Evolutionary conservation across 2,329 filamentous ascomycete species (phyloP).

Genomic region (Fonsecaea erecta): DNA sequence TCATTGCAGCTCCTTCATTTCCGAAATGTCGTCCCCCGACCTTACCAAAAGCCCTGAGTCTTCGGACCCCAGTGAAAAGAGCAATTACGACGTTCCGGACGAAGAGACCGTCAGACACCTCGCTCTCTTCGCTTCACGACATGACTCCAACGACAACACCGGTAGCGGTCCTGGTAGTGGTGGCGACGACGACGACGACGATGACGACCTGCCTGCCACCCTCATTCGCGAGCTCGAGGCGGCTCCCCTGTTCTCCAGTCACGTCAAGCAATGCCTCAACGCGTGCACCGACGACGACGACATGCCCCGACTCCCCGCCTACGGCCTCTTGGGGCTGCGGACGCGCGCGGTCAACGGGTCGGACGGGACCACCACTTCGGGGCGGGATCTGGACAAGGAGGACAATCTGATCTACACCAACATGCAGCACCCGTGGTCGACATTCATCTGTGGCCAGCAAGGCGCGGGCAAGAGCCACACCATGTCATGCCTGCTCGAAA

Average conservation of each 20-base stretch:
- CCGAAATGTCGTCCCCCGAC: neutral
- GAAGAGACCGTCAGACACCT: constrained; percentile 1
- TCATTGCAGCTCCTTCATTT: no score
- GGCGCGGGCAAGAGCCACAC: constrained; percentile 67
- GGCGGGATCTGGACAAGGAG: neutral
- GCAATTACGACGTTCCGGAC: neutral
- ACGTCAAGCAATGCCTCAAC: neutral
- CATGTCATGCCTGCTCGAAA: constrained; percentile 61
- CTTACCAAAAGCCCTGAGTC: neutral
- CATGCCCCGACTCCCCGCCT: constrained; percentile 26
- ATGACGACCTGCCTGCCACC: neutral
- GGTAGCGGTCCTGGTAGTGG: no score
- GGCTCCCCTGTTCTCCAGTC: constrained; percentile 2
- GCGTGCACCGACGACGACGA: neutral
- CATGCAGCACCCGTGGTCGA: constrained; percentile 59
- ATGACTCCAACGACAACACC: neutral
- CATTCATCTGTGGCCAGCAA: constrained; percentile 67
- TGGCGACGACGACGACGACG: no score
- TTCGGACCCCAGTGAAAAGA: neutral
- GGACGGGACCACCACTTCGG: neutral
- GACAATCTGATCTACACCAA: constrained; percentile 47
- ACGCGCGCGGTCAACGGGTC: constrained; percentile 17
- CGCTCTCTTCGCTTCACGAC: neutral
- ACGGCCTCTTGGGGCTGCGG: constrained; percentile 35
- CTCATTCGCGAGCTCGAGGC: neutral